phyloP scores from a whole-genome alignment of 495 filamentous ascomycete genomes.

The Neurospora cerealis region DNA sequence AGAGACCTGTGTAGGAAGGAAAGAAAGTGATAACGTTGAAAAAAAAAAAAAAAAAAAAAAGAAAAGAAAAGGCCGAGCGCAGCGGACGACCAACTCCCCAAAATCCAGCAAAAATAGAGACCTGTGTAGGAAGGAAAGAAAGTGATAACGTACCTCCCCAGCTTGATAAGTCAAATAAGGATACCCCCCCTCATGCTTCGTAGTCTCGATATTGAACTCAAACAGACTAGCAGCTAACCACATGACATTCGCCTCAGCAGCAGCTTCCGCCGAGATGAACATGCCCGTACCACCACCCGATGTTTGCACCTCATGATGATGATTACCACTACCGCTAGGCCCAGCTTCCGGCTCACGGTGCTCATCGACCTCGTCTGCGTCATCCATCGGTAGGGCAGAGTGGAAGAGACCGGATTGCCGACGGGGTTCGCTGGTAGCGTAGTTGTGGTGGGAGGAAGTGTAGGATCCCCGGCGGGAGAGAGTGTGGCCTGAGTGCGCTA shows the following conservation, averaged over 20 bases:
- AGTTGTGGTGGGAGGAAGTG: background rate
- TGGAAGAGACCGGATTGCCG: constrained; percentile 66
- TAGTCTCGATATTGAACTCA: constrained; percentile 89
- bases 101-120: constrained; percentile 22
- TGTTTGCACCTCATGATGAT: background rate
- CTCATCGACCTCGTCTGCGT: constrained; percentile 25
- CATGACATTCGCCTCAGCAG: constrained; percentile 34
- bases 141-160: constrained; percentile 70
- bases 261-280: background rate
- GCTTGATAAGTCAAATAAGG: constrained; percentile 92
- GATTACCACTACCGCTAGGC: background rate
- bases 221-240: constrained; percentile 92
- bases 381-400: constrained; percentile 75
- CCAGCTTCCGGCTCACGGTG: background rate
- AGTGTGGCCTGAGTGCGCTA: constrained; percentile 21
- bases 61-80: background rate
- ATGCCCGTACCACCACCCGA: background rate
- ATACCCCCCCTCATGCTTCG: constrained; percentile 87
- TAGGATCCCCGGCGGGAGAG: background rate
- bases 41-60: no score
- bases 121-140: background rate
- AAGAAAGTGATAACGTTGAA: no score
- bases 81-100: constrained; percentile 71
- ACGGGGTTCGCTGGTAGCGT: constrained; percentile 23
- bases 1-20: no score